Conservation (phyloP, 805 yeast species). For the Lipomyces kockii region DNA sequence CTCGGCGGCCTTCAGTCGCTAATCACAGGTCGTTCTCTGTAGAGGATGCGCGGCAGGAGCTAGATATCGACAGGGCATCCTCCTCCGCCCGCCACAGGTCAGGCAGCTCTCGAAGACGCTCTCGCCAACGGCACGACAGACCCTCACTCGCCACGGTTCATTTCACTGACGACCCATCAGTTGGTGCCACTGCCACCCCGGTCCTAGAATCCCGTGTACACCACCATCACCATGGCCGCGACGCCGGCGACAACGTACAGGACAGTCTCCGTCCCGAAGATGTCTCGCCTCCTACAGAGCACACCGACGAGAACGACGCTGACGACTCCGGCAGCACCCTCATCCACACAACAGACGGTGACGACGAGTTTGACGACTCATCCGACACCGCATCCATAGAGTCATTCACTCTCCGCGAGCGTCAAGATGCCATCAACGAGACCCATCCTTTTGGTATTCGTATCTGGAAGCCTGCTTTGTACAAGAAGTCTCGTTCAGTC, state of each 20-base stretch:
- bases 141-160: constrained; percentile 35
- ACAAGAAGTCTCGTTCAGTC: constrained; percentile 90
- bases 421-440: constrained; percentile 94
- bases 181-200: constrained; percentile 31
- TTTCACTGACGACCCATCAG: constrained; percentile 34
- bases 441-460: constrained; percentile 98
- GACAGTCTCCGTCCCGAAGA: constrained; percentile 13
- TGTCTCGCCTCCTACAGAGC: neutral
- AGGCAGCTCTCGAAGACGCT: constrained; percentile 19
- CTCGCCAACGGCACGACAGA: constrained; percentile 18
- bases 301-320: constrained; percentile 32
- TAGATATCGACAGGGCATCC: constrained; percentile 16
- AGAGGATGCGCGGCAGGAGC: constrained; percentile 32
- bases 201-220: constrained; percentile 25
- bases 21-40: constrained; percentile 30
- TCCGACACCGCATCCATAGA: constrained; percentile 60
- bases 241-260: constrained; percentile 4
- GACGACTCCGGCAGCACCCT: constrained; percentile 32
- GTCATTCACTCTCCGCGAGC: constrained; percentile 83
- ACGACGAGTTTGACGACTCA: constrained; percentile 45
- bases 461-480: constrained; percentile 97
- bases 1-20: constrained; percentile 15
- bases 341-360: constrained; percentile 38
- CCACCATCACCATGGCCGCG: constrained; percentile 30
- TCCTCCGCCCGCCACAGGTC: constrained; percentile 18